Evolutionary conservation across 306 rosid species (phyloP).

Genomic region (Adenanthera pavonina): DNA sequence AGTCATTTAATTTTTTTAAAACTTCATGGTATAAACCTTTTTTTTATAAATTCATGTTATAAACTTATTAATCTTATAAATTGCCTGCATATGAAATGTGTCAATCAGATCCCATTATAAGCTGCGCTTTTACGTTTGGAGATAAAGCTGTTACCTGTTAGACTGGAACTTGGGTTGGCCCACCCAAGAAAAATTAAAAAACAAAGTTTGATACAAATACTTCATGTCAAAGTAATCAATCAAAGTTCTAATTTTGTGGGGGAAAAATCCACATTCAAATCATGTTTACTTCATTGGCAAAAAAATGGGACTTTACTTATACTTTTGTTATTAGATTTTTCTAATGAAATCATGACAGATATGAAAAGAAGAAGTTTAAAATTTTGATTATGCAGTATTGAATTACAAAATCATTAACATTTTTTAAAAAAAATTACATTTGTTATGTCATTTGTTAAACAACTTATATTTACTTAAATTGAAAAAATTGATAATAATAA

Average conservation of each 20-base stretch:
- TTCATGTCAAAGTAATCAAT: not conserved
- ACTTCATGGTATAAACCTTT: no score
- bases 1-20: not conserved
- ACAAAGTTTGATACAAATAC: not conserved
- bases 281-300: not conserved
- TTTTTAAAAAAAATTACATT: no score
- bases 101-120: not conserved
- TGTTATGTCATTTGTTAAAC: no score
- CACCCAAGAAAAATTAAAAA: constrained; percentile 28
- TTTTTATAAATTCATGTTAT: no score
- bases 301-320: not conserved
- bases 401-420: no score
- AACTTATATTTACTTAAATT: no score
- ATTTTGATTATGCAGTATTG: no score
- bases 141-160: not conserved
- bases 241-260: not conserved
- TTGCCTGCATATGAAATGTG: not conserved
- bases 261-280: not conserved
- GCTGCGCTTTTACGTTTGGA: constrained; percentile 25
- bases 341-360: no score
- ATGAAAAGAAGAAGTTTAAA: no score
- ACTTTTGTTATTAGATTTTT: not conserved
- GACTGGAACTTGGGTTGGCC: constrained; percentile 30
- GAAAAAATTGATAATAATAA: no score
- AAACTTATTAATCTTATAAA: not conserved